phyloP scores from a whole-genome alignment of 2,329 filamentous ascomycete genomes.

The Madurella mycetomatis region DNA sequence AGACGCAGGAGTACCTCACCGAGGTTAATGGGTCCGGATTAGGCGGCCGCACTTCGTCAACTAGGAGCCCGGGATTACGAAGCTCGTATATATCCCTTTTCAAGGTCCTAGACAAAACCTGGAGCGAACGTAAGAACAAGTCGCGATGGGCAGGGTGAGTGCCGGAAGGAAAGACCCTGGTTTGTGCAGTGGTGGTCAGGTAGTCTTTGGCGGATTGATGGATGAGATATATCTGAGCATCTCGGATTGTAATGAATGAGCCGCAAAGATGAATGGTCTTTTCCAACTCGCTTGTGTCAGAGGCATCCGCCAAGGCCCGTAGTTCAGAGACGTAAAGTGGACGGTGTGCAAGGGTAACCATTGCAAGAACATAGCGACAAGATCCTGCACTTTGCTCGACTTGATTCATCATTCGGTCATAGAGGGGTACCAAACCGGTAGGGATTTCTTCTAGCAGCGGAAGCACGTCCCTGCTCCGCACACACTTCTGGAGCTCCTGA shows the following conservation, averaged over 20 bases:
- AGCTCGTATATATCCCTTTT: constrained; percentile 22
- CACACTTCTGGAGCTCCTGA: constrained; percentile 27
- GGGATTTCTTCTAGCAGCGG: constrained; percentile 12
- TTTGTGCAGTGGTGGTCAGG: constrained; percentile 5
- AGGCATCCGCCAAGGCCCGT: background rate
- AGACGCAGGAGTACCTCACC: constrained; percentile 19
- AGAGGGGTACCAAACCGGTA: constrained; percentile 16
- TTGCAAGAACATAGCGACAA: constrained; percentile 14
- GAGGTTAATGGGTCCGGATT: constrained; percentile 14
- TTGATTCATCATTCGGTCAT: constrained; percentile 12
- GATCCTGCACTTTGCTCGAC: constrained; percentile 5
- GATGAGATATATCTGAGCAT: constrained; percentile 12
- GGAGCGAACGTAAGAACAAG: constrained; percentile 14
- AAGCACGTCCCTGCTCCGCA: constrained; percentile 13
- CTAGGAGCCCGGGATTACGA: constrained; percentile 6
- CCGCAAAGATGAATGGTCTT: constrained; percentile 13
- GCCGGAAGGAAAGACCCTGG: constrained; percentile 16
- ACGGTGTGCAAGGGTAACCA: constrained; percentile 9
- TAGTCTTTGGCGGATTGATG: constrained; percentile 19
- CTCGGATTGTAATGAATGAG: constrained; percentile 15
- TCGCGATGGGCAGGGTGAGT: constrained; percentile 7
- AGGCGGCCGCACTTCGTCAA: constrained; percentile 7
- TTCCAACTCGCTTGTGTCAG: constrained; percentile 7
- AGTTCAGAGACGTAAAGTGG: constrained; percentile 15
- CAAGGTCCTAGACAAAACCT: constrained; percentile 19